Conservation (phyloP, 2,329 filamentous ascomycete species). For the Aspergillus oerlinghausenensis region DNA sequence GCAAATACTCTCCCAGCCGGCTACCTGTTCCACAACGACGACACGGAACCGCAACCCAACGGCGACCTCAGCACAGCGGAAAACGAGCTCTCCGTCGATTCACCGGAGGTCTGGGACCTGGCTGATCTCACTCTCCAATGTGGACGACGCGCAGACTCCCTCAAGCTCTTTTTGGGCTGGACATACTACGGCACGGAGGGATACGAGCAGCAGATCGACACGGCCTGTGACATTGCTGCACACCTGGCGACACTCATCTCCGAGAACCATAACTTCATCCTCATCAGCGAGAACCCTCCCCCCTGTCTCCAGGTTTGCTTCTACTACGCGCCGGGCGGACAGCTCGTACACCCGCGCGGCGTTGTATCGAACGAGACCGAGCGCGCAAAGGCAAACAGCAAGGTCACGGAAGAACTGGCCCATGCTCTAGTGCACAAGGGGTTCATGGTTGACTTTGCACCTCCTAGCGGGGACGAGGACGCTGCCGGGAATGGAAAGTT, state of each 20-base stretch:
- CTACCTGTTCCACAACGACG: constrained; percentile 70
- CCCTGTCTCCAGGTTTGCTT: constrained; percentile 95
- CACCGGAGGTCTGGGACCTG: constrained; percentile 72
- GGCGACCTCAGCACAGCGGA: constrained; percentile 8
- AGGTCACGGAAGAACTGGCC: constrained; percentile 53
- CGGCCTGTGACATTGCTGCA: constrained; percentile 66
- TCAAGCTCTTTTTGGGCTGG: constrained; percentile 87
- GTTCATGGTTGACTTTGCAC: constrained; percentile 67
- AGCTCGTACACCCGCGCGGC: constrained; percentile 37
- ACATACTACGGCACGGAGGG: constrained; percentile 78
- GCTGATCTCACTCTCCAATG: constrained; percentile 93
- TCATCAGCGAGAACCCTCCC: constrained; percentile 71
- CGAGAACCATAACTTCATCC: constrained; percentile 56
- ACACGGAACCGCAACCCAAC: constrained; percentile 34
- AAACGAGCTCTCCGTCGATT: constrained; percentile 27
- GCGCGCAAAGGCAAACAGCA: constrained; percentile 48
- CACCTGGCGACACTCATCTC: constrained; percentile 62
- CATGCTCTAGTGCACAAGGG: constrained; percentile 53
- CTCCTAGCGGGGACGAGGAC: constrained; percentile 43
- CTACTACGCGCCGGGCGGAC: constrained; percentile 66
- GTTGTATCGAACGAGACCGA: constrained; percentile 31
- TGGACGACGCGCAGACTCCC: constrained; percentile 74
- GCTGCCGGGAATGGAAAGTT: constrained; percentile 58
- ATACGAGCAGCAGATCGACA: constrained; percentile 65
- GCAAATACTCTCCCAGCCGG: constrained; percentile 85